Percentiles rank a stretch among this genome's conserved stretches.
Conservation (phyloP, 176 grass and related monocot genomes). For the Hordeum marinum region DNA sequence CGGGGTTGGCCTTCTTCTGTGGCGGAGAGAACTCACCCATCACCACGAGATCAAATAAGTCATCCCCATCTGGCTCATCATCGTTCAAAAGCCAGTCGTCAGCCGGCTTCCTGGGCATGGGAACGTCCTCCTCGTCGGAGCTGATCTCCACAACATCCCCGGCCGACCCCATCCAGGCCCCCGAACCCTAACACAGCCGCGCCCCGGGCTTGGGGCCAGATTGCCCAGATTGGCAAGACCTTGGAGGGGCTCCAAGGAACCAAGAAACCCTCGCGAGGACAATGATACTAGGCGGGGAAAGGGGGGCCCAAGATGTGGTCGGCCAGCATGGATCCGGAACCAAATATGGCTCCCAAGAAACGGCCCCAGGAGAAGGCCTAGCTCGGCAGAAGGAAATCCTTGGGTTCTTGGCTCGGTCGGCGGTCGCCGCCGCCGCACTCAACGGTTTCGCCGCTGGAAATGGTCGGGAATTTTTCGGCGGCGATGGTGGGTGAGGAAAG, state of each 20-base stretch:
- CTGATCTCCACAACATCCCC: constrained; percentile 69
- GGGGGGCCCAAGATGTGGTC: constrained; percentile 7
- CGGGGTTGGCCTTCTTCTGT: constrained; percentile 25
- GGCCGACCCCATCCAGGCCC: constrained; percentile 34
- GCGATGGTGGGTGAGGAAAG: constrained; percentile 1
- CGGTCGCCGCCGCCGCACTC: neutral
- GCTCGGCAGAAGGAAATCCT: constrained; percentile 14
- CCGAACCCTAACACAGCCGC: neutral
- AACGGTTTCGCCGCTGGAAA: neutral
- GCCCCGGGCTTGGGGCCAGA: neutral
- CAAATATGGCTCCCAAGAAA: neutral
- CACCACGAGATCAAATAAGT: constrained; percentile 56
- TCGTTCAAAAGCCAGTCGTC: constrained; percentile 35
- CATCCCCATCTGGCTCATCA: constrained; percentile 12
- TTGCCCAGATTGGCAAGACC: neutral
- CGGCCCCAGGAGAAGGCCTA: neutral
- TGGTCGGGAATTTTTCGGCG: constrained; percentile 14
- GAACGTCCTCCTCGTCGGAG: constrained; percentile 79
- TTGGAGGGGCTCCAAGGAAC: neutral
- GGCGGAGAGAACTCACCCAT: constrained; percentile 42
- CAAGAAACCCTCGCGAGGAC: constrained; percentile 14
- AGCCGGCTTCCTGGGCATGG: neutral
- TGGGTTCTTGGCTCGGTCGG: constrained; percentile 15
- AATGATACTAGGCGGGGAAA: constrained; percentile 8
- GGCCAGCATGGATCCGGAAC: constrained; percentile 14